Base-by-base conservation (phyloP, 495 filamentous ascomycete species). In the Parathielavia hyrcaniae region DNA sequence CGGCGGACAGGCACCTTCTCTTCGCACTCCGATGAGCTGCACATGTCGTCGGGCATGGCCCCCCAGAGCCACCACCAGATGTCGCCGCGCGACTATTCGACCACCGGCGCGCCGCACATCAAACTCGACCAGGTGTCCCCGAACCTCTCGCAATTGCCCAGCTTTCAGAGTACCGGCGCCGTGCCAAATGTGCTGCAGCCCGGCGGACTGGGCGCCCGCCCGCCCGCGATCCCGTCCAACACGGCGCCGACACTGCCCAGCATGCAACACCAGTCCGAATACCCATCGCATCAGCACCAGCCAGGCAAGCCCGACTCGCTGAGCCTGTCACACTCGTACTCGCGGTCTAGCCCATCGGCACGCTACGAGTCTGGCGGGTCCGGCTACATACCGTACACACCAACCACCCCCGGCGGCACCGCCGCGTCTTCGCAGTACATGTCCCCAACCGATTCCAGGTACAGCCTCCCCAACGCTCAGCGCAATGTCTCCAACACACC, bases 401-500 rank as follows among this genome's bases (percentile, higher is more conserved):
- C 79, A 26, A 81, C 79, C 17, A 86, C 86, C 8, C 80, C 85
- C 13, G 84, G 88, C 30, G 80, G 78, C 45, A 70, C 80, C 40
- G 65, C 63, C 32, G 62, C 69, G 47, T 66, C 72, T n/a, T 71
- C 71, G 43, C 85, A 89, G 66, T 90, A 84, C 71, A 77, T 84
- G 48, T 81, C 85, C 44, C 85, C 87, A 13, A 82, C 83, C 11
- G 83, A 80, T 41, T 66, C 78, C 57, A 88, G 81, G 65, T 89
- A 86, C 70, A 76, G 67, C 54, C 79, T 84, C 22, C 82, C 88
- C n/a, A 86, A 81, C 41, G 81, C 83, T 8, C 84, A 86, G 62
- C 87, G 88, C 40, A 84, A 84, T 26, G 77, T 88, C 41, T 86
- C 85, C 40, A 89, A 92, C 67, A 95, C 90, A 6, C 91, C 91